Evolutionary conservation across 2,329 filamentous ascomycete genomes (phyloP), one percentile per base, ranked within the genome.

Genomic region (Penicillium sp.): DNA sequence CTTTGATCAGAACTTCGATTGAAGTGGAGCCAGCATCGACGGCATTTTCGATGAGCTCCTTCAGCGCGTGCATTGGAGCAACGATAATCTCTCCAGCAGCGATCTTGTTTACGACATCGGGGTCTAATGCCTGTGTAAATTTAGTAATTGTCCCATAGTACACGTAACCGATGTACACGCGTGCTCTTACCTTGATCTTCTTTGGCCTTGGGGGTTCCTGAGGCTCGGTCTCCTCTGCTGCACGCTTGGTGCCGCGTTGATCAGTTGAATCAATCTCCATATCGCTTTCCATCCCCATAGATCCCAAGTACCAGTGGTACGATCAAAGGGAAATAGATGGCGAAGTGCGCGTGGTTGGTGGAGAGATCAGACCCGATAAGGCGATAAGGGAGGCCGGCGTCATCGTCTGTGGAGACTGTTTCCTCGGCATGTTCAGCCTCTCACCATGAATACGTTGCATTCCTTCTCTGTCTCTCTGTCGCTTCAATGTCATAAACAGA

Each of bases 41-140:
- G 3, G 93, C 87, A 63, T 99, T 99, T 69, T 99, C 93, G 11
- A 99, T 90, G 41, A 99, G 76, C 68, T 99, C 93, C 71, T 99
- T 99, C 49, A 99, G 72, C 3, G 95, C 93, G 70, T 99, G 89
- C 25, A 96, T 90, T 0, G 93, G 95, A 2, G 93, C 92, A 41
- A 99, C 90, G 53, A 99, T 99, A 62, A 99, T 99, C 70, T 99
- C 93, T 16, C 93, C 93, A 0, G 93, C 93, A 0, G 93, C 93
- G 59, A 99, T 99, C 70, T 97, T 99, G 77, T 97, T 99, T 58
- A 99, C 88, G 18, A 99, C 93, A 73, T 93, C 87, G 55, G 88
- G 84, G 63, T 95, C 88, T 22, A 99, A 80, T 12, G 92, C 87
- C 84, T 95, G 71, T 40, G 14, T n/a, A 33, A 25, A 40, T 34